phyloP scores from a whole-genome alignment of 2,329 filamentous ascomycete species.

The Pseudogymnoascus sp. region DNA sequence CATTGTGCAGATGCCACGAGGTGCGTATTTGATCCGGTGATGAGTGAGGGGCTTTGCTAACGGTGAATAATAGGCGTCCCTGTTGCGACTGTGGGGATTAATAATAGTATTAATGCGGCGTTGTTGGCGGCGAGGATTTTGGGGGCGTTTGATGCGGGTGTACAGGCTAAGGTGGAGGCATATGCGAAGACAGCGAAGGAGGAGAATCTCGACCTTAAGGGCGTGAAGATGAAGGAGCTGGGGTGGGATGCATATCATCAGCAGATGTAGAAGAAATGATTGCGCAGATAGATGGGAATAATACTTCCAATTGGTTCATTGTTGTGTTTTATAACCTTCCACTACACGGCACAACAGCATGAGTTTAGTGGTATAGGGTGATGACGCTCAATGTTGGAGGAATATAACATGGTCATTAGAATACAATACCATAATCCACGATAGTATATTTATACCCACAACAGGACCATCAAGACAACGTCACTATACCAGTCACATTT shows the following conservation, averaged over 20 bases:
- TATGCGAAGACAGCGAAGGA: conserved; percentile 52
- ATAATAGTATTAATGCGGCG: conserved; percentile 72
- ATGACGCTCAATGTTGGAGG: neutral
- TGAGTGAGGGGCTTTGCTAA: conserved; percentile 35
- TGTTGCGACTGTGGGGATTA: conserved; percentile 70
- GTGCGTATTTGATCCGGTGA: conserved; percentile 34
- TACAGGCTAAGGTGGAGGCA: conserved; percentile 49
- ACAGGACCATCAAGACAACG: neutral
- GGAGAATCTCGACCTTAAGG: conserved; percentile 59
- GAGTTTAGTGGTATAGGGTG: neutral
- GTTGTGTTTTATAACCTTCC: neutral
- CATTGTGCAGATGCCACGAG: conserved; percentile 70
- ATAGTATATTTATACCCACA: neutral
- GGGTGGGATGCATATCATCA: conserved; percentile 47
- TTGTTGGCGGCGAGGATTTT: conserved; percentile 64
- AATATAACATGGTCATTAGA: neutral
- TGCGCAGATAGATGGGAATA: neutral
- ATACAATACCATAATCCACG: neutral
- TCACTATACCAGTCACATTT: neutral
- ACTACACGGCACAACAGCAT: neutral
- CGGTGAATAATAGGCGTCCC: conserved; percentile 51
- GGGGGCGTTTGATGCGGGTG: conserved; percentile 47
- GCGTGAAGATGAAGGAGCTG: conserved; percentile 45
- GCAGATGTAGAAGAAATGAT: neutral
- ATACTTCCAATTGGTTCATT: neutral